A percentile compares a stretch with the other conserved stretches of the same genome.
Evolutionary conservation across 805 yeast genomes (phyloP).

Genomic region (Monosporozyma aerobia): DNA sequence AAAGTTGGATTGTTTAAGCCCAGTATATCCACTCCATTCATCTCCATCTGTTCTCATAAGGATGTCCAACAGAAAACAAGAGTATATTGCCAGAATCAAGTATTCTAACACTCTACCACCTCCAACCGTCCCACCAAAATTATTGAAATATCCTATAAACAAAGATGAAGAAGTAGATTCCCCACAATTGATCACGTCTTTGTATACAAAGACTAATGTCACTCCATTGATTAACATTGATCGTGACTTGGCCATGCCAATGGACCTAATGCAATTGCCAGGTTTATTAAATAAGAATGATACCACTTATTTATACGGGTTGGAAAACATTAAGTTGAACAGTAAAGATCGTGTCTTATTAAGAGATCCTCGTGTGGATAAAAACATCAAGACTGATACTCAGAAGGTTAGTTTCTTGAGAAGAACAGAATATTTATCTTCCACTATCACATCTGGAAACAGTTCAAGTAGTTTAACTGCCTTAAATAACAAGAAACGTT

Average conservation of each 20-base stretch:
- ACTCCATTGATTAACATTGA: conserved; percentile 50
- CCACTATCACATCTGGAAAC: conserved; percentile 34
- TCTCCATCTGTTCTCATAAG: neutral
- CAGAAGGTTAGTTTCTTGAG: conserved; percentile 67
- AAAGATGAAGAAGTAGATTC: conserved; percentile 39
- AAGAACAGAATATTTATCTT: conserved; percentile 87
- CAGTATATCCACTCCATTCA: neutral
- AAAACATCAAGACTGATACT: conserved; percentile 28
- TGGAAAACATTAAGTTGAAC: conserved; percentile 44
- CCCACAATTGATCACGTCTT: conserved; percentile 52
- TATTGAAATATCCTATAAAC: conserved; percentile 43
- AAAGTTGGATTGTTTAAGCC: neutral
- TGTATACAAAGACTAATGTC: conserved; percentile 68
- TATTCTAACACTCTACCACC: conserved; percentile 86
- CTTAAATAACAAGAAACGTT: conserved; percentile 15
- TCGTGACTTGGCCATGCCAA: conserved; percentile 62
- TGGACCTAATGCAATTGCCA: conserved; percentile 60
- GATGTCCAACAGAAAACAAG: conserved; percentile 48
- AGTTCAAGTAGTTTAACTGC: conserved; percentile 3
- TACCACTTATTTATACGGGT: conserved; percentile 34
- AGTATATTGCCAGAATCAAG: conserved; percentile 71
- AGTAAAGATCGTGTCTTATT: conserved; percentile 70
- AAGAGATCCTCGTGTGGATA: conserved; percentile 60
- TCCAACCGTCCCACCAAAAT: conserved; percentile 85
- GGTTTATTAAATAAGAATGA: conserved; percentile 59